Percentiles rank a stretch among this genome's conserved stretches.
phyloP scores from a whole-genome alignment of 352 stramenopile genomes.

The Phytophthora ramorum region DNA sequence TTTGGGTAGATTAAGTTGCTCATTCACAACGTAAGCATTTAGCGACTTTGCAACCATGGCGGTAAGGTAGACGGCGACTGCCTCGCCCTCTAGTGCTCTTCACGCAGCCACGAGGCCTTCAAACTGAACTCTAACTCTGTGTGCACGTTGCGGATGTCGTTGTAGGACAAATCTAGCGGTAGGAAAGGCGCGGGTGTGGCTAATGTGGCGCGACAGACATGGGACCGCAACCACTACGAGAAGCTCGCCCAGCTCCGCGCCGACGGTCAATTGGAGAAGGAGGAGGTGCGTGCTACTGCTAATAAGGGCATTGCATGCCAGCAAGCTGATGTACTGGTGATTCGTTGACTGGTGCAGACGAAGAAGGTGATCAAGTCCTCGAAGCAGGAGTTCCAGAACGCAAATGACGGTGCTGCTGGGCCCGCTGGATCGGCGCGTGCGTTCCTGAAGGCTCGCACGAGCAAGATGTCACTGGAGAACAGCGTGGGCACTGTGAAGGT shows the following conservation, averaged over 20 bases:
- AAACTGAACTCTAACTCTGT: neutral
- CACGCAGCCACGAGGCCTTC: neutral
- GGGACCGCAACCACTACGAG: constrained; percentile 81
- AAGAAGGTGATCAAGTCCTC: constrained; percentile 77
- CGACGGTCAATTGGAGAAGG: constrained; percentile 64
- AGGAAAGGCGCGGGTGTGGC: constrained; percentile 67
- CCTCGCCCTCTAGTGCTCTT: neutral
- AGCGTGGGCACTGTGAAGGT: constrained; percentile 89
- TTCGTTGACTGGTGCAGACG: constrained; percentile 22
- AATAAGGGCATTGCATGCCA: neutral
- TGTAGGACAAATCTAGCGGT: constrained; percentile 45
- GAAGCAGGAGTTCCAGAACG: constrained; percentile 82
- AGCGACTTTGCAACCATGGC: constrained; percentile 3
- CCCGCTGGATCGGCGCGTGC: constrained; percentile 70
- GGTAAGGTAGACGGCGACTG: constrained; percentile 1
- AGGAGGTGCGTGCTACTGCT: constrained; percentile 40
- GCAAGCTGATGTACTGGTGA: neutral
- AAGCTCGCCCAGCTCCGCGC: constrained; percentile 79
- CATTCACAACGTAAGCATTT: neutral
- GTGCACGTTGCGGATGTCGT: neutral
- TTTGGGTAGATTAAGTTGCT: neutral
- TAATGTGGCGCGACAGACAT: constrained; percentile 87
- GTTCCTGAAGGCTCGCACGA: constrained; percentile 78
- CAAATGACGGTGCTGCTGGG: constrained; percentile 66
- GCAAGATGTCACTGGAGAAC: constrained; percentile 84